Evolutionary conservation across 441 rosid genomes (phyloP).

Genomic region (Populus hybrid): DNA sequence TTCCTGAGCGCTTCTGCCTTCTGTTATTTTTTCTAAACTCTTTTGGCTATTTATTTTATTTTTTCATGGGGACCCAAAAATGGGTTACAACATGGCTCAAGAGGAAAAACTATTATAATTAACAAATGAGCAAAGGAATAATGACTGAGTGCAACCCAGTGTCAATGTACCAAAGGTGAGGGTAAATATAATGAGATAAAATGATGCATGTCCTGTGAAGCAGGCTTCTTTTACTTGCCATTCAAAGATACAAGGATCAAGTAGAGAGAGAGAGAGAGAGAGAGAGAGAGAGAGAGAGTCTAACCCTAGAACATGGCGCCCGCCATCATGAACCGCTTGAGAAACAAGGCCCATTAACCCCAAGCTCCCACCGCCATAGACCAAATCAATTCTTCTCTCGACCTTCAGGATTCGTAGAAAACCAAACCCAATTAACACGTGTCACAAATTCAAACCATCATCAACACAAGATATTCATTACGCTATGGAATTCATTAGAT

Average conservation of each 20-base stretch:
- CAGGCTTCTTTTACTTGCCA: background rate
- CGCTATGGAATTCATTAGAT: background rate
- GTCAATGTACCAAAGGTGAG: background rate
- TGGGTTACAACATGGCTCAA: conserved; percentile 37
- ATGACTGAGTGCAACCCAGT: background rate
- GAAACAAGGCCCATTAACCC: too few species aligned
- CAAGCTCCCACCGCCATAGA: too few species aligned
- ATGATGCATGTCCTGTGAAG: conserved; percentile 29
- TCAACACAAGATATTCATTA: background rate
- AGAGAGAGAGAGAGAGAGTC: conserved; percentile 23
- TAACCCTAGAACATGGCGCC: too few species aligned
- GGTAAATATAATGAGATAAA: conserved; percentile 10
- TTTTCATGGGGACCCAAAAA: too few species aligned
- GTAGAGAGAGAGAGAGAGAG: conserved; percentile 23
- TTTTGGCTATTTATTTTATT: too few species aligned
- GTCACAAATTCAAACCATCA: conserved; percentile 30
- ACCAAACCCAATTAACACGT: conserved; percentile 40
- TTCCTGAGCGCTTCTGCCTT: too few species aligned
- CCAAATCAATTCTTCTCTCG: conserved; percentile 38
- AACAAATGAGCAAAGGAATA: conserved; percentile 1
- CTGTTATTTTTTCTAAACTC: too few species aligned
- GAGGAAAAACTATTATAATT: background rate
- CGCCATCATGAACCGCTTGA: too few species aligned
- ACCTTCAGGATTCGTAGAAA: conserved; percentile 60
- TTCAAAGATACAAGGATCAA: background rate